Evolutionary conservation across 768 basidiomycete species (phyloP).

Genomic region (Melanogaster broomeanus): DNA sequence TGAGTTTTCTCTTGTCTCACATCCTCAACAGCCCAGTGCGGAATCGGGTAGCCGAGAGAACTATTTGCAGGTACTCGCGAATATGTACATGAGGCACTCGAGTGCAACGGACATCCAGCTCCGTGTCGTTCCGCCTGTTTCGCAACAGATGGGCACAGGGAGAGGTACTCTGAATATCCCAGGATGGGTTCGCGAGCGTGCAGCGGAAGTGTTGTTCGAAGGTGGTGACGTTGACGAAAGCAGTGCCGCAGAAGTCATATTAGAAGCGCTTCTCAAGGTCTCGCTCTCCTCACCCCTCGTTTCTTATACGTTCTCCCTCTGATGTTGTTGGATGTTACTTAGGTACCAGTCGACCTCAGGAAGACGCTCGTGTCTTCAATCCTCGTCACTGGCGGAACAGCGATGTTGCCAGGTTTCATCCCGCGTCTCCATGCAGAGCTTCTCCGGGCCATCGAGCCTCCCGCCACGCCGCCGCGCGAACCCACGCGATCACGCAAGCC

Average conservation of each 20-base stretch:
- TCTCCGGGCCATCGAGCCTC: slow-evolving; percentile 55
- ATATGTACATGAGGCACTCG: slow-evolving; percentile 74
- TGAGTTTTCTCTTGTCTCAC: slow-evolving; percentile 56
- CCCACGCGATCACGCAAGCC: slow-evolving; percentile 40
- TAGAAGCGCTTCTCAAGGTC: slow-evolving; percentile 79
- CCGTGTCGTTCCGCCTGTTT: slow-evolving; percentile 63
- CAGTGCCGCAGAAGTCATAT: slow-evolving; percentile 78
- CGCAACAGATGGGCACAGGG: slow-evolving; percentile 71
- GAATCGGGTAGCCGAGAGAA: slow-evolving; percentile 20
- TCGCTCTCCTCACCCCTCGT: background rate
- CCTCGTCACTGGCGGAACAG: slow-evolving; percentile 84
- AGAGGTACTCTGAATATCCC: slow-evolving; percentile 82
- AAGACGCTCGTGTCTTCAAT: slow-evolving; percentile 83
- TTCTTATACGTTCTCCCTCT: background rate
- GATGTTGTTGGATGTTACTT: background rate
- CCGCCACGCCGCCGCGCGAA: slow-evolving; percentile 34
- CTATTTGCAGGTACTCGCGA: slow-evolving; percentile 60
- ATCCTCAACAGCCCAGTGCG: slow-evolving; percentile 35
- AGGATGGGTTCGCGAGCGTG: slow-evolving; percentile 93
- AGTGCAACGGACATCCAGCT: slow-evolving; percentile 75
- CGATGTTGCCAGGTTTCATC: slow-evolving; percentile 92
- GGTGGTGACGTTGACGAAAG: slow-evolving; percentile 87
- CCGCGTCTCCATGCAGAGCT: slow-evolving; percentile 84
- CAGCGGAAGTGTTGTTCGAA: slow-evolving; percentile 89
- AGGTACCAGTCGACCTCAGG: slow-evolving; percentile 91